Evolutionary conservation across 495 filamentous ascomycete species (phyloP), one percentile per base, ranked within the genome.

Genomic region (Jackrogersella multiformis): DNA sequence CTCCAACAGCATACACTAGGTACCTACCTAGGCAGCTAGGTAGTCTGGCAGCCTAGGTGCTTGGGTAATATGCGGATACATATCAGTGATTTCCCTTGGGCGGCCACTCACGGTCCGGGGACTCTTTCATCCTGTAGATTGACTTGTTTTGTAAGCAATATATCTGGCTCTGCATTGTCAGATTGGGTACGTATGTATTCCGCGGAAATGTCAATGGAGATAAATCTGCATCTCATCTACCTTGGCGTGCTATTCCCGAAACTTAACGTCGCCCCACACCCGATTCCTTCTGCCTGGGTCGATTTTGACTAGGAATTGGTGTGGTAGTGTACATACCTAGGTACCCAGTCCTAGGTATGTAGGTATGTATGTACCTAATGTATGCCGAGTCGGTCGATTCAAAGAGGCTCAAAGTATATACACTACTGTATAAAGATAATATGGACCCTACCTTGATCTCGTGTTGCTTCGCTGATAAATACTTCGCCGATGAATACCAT

Each of bases 201-300:
- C 36, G 41, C 41, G 39, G 55, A 9, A 18, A 45, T 39, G 46
- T 23, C 2, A 15, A n/a, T 36, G 58, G 39, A 38, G 28, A 56
- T 64, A 63, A 32, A 21, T 32, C 44, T 8, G 13, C 15, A 15
- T 39, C 45, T 20, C 34, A 32, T 42, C 32, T 41, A 9, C 52
- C n/a, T n/a, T 9, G 32, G 18, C 9, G 51, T 35, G 28, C 26
- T 64, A 64, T 64, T 64, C 61, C 61, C 61, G 60, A 32, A 20
- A 32, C 34, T 24, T n/a, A 39, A 26, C 3, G 6, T 8, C 18
- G 41, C 51, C 30, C 41, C 60, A 38, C 51, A 44, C 15, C 60
- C 30, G 38, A 61, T 51, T 32, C 26, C 26, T 18, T 16, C 13
- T 3, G 9, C 9, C 28, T 16, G n/a, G 2, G 16, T 3, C 26